Conservation (phyloP, 805 yeast genomes). For the Wickerhamiella siamensis region DNA sequence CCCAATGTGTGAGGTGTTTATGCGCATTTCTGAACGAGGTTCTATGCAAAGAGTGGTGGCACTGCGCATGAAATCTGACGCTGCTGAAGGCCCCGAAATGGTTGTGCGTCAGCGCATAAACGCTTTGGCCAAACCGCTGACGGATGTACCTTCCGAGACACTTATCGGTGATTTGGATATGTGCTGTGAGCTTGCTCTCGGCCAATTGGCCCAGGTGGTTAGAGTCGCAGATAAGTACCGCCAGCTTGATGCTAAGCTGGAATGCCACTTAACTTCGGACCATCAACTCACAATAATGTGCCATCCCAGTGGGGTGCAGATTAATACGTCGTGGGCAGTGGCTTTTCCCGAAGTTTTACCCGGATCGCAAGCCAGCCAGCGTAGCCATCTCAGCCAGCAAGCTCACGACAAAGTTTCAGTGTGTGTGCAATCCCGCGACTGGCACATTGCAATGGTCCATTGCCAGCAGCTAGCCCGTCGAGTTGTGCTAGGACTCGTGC, state of each 20-base stretch:
- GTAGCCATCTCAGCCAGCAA: background rate
- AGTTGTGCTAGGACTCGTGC: conserved; percentile 12
- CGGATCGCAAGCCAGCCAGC: background rate
- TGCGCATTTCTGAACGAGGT: conserved; percentile 18
- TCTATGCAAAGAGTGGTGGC: conserved; percentile 39
- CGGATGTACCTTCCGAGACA: conserved; percentile 36
- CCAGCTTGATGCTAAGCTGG: conserved; percentile 15
- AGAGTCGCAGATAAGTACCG: conserved; percentile 24
- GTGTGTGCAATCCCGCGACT: conserved; percentile 10
- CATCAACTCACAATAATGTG: conserved; percentile 18
- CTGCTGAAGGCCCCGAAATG: conserved; percentile 13
- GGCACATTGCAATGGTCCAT: conserved; percentile 9
- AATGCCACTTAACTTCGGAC: conserved; percentile 11
- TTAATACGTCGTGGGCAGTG: conserved; percentile 20
- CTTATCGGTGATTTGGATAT: conserved; percentile 40
- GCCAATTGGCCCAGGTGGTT: conserved; percentile 24
- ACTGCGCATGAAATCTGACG: conserved; percentile 40
- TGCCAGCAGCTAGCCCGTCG: conserved; percentile 11
- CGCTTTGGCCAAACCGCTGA: conserved; percentile 42
- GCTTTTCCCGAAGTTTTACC: conserved; percentile 9
- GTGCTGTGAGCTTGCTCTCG: conserved; percentile 28
- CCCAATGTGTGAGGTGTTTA: conserved; percentile 16
- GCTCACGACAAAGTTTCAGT: conserved; percentile 4
- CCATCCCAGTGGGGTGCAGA: conserved; percentile 18
- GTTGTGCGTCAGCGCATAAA: conserved; percentile 37